Evolutionary conservation across 1,139 yeast genomes (phyloP).

Genomic region (Suhomyces kunorum): DNA sequence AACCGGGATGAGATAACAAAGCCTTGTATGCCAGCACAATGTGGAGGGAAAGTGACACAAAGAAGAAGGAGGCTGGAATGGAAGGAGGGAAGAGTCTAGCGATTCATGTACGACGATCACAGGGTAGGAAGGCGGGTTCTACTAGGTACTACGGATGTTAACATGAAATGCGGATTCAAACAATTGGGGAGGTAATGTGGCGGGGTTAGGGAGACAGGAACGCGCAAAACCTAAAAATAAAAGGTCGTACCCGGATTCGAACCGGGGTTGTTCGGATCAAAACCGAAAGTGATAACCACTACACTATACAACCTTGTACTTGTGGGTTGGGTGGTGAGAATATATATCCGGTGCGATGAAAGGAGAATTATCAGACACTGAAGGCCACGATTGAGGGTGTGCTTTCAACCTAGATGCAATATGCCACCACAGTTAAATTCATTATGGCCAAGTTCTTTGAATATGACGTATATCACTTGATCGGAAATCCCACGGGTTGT

Average conservation of each 20-base stretch:
- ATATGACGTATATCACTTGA: too few species aligned
- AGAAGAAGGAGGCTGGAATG: background rate
- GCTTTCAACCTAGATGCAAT: too few species aligned
- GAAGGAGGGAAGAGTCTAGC: background rate
- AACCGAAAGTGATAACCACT: conserved; percentile 55
- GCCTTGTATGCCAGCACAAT: background rate
- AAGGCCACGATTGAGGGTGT: too few species aligned
- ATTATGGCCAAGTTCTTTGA: too few species aligned
- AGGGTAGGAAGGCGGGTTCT: too few species aligned
- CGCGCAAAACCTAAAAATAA: too few species aligned
- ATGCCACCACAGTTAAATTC: too few species aligned
- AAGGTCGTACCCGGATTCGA: conserved; percentile 94
- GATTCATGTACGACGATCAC: too few species aligned
- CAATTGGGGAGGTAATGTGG: background rate
- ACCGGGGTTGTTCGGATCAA: conserved; percentile 87
- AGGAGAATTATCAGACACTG: too few species aligned
- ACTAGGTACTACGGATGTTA: too few species aligned
- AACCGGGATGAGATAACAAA: background rate
- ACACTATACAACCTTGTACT: conserved; percentile 45
- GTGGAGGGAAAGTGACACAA: background rate
- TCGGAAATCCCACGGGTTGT: too few species aligned
- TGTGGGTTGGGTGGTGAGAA: background rate
- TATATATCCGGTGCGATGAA: background rate
- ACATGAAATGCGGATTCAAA: too few species aligned
- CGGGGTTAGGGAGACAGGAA: conserved; percentile 36